Conservation (phyloP, 306 rosid species). For the Citrullus mucosospermus region DNA sequence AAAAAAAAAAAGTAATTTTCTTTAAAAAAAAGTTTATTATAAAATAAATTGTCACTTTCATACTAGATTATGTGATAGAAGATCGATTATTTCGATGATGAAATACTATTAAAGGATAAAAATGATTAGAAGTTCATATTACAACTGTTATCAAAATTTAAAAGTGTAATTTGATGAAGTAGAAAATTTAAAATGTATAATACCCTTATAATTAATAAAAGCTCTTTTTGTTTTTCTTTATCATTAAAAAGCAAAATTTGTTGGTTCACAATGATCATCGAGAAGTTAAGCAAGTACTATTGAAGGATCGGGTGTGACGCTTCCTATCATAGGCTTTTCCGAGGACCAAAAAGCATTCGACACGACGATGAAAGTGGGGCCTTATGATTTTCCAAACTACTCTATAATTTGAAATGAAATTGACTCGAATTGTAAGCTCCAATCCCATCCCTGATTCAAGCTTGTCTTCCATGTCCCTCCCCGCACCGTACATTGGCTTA, state of each 20-base stretch:
- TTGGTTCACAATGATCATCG: not conserved
- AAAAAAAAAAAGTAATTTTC: no score
- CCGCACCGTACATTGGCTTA: slow-evolving; percentile 83
- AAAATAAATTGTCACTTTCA: no score
- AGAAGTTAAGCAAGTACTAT: slow-evolving; percentile 40
- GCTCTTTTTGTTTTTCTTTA: no score
- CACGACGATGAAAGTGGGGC: slow-evolving; percentile 43
- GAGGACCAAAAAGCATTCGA: slow-evolving; percentile 44
- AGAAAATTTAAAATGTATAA: no score
- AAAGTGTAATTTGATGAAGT: no score
- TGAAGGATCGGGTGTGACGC: slow-evolving; percentile 41
- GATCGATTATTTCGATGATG: no score
- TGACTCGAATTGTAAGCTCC: slow-evolving; percentile 27
- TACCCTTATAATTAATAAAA: no score
- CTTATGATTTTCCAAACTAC: slow-evolving; percentile 43
- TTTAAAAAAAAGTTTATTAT: no score
- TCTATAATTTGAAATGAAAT: slow-evolving; percentile 26
- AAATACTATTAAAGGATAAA: no score
- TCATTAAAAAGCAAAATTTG: not conserved
- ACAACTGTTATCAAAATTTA: no score
- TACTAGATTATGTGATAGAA: no score
- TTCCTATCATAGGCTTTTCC: slow-evolving; percentile 29
- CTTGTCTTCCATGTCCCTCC: slow-evolving; percentile 75
- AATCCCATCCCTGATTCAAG: slow-evolving; percentile 56
- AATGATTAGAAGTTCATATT: no score